Percentiles rank a stretch among this genome's conserved stretches.
Conservation (phyloP, 2,329 filamentous ascomycete genomes). For the Arthrinium puccinioides region DNA sequence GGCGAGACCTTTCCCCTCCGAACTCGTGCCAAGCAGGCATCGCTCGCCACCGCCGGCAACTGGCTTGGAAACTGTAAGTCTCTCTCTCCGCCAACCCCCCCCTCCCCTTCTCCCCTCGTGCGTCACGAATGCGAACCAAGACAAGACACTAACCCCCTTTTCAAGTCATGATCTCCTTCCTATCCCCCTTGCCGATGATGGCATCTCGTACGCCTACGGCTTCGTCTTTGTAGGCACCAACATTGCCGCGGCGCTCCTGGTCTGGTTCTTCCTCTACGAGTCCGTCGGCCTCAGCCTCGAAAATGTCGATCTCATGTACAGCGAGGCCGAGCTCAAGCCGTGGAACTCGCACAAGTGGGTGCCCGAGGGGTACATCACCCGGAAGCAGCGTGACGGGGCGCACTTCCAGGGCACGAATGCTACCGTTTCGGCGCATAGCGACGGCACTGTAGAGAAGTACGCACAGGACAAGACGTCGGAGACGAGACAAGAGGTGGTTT, state of each 20-base stretch:
- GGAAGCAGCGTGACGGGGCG: constrained; percentile 17
- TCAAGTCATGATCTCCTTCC: constrained; percentile 55
- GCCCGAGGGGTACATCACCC: constrained; percentile 35
- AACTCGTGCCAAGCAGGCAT: constrained; percentile 46
- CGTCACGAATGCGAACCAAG: neutral
- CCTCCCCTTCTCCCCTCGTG: neutral
- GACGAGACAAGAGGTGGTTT: neutral
- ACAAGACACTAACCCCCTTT: neutral
- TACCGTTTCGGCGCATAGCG: neutral
- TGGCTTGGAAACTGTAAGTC: constrained; percentile 51
- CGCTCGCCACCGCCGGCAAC: constrained; percentile 46
- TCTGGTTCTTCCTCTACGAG: constrained; percentile 66
- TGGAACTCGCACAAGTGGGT: constrained; percentile 52
- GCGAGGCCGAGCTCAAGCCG: constrained; percentile 48
- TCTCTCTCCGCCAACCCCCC: too few species aligned
- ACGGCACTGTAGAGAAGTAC: constrained; percentile 1
- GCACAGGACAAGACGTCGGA: neutral
- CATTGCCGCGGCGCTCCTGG: constrained; percentile 47
- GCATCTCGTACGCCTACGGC: constrained; percentile 56
- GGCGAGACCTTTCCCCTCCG: constrained; percentile 58
- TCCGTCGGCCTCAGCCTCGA: constrained; percentile 59
- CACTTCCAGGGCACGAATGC: neutral
- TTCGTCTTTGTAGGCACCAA: constrained; percentile 61
- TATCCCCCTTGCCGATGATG: constrained; percentile 59
- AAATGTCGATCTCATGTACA: constrained; percentile 66